Evolutionary conservation across 2,329 filamentous ascomycete species (phyloP), one percentile per base, ranked within the genome.

Genomic region (Hypoxylon sp.): DNA sequence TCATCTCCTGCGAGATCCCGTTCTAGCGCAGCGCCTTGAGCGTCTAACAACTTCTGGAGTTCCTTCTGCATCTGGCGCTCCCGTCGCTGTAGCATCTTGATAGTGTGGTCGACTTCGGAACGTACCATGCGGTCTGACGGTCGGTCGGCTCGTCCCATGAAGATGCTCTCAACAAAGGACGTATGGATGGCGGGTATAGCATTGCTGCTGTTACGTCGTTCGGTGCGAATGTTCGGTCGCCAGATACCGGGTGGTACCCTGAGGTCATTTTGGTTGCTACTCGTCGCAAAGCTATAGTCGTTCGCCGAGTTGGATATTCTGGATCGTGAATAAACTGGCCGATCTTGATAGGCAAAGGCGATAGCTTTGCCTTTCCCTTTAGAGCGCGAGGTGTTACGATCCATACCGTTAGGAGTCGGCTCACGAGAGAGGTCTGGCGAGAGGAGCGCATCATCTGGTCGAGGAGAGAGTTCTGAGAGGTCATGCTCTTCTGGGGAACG

Each of bases 1-100:
- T 66, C 57, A 7, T 52, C 51, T 41, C 65, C 68, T 28, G 63
- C 69, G 17, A 77, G 63, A 11, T 76, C 82, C 28, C 80, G 79
- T 68, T 83, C 80, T 25, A 88, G 75, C 6, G 84, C 87, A 64
- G 84, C 83, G 30, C 84, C 83, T 73, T 90, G 88, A 1, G 86
- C 85, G 76, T 90, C 87, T 2, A 90, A 80, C 10, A 90, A 77
- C 50, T 82, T 79, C 74, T 90, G 88, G 10, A 90, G 79, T 71
- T 89, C 85, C 58, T 83, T 80, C 70, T 89, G 85, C 13, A 89
- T 81, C 69, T 87, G 81, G 25, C 80, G 80, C 52, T 88, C 85
- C 69, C 82, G 81, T 51, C 84, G 79, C 66, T 84, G 72, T 48
- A 78, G 69, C 10, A 70, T 45, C 25, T 71, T 75, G 50, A 78